A percentile compares a stretch with the other conserved stretches of the same genome.
These are phyloP conservation scores for Neckera pumila DNA, from an alignment of 225 moss, liverwort and hornwort genomes.

Conservation along the genomic window DNA sequence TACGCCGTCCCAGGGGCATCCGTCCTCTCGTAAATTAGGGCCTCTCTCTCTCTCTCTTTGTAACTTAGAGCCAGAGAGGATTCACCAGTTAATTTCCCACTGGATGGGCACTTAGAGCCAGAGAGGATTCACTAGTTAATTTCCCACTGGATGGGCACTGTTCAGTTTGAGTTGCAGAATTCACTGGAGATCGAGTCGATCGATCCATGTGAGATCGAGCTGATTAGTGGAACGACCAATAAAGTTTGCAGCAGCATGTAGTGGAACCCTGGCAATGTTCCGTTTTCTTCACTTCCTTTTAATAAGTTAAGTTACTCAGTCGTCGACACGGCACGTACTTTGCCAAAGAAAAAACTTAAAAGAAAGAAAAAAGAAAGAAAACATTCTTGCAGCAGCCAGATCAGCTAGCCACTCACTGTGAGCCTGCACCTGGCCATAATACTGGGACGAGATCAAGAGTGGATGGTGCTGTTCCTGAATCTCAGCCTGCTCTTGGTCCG, in stretches of 20 bases:
- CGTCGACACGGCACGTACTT: not conserved
- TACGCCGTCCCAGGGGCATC: not conserved
- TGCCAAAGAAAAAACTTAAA: too few species aligned
- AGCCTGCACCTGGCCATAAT: not conserved
- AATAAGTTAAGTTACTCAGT: not conserved
- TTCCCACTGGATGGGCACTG: not conserved
- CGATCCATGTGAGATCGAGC: not conserved
- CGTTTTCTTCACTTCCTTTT: not conserved
- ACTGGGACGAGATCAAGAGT: not conserved
- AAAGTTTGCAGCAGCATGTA: not conserved
- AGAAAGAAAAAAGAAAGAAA: not conserved
- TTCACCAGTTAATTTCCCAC: too few species aligned
- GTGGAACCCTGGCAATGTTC: not conserved
- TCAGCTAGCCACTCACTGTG: not conserved
- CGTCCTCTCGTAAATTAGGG: too few species aligned
- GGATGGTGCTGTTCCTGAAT: not conserved
- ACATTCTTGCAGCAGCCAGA: not conserved
- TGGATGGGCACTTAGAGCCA: too few species aligned
- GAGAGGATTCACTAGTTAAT: too few species aligned
- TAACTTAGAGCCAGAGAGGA: not conserved
- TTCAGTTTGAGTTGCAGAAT: not conserved
- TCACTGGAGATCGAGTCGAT: not conserved
- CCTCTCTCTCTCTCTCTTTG: not conserved
- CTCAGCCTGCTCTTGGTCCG: not conserved
- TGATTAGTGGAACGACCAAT: not conserved